These are phyloP conservation scores for Fusarium sp. DNA, from an alignment of 2,329 filamentous ascomycete species.

Conservation along the genomic window DNA sequence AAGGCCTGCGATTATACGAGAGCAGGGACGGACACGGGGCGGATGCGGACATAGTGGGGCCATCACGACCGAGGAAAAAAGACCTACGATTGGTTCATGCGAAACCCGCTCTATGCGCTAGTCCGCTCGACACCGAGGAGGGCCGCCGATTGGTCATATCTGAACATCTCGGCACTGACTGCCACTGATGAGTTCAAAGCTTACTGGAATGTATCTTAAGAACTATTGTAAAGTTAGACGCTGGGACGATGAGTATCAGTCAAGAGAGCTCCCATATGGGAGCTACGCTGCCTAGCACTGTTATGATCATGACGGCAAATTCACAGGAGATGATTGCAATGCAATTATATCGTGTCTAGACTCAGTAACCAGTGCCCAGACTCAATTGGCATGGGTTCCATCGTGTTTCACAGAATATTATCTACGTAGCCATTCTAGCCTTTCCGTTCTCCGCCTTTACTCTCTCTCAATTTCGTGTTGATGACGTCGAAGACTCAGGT, in stretches of 20 bases:
- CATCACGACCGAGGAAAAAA: fast-evolving
- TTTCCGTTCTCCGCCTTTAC: not conserved
- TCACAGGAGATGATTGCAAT: not conserved
- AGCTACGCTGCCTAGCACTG: no score
- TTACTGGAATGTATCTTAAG: not conserved
- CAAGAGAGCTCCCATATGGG: no score
- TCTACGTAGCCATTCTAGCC: not conserved
- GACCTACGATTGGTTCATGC: fast-evolving
- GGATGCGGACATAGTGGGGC: not conserved
- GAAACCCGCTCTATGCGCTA: not conserved
- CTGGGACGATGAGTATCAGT: no score
- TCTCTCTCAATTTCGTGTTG: not conserved
- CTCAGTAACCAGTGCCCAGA: not conserved
- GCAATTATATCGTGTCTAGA: not conserved
- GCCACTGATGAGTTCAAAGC: not conserved
- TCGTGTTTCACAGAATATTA: not conserved
- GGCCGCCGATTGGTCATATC: not conserved
- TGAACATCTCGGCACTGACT: not conserved
- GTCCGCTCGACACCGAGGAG: not conserved
- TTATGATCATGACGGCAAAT: not conserved
- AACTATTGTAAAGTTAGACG: no score
- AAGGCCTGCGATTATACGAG: no score
- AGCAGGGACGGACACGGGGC: not conserved
- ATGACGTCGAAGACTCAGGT: not conserved
- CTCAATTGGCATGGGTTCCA: not conserved